Base-by-base conservation (phyloP, 768 basidiomycete genomes). In the Boletales sp. region DNA sequence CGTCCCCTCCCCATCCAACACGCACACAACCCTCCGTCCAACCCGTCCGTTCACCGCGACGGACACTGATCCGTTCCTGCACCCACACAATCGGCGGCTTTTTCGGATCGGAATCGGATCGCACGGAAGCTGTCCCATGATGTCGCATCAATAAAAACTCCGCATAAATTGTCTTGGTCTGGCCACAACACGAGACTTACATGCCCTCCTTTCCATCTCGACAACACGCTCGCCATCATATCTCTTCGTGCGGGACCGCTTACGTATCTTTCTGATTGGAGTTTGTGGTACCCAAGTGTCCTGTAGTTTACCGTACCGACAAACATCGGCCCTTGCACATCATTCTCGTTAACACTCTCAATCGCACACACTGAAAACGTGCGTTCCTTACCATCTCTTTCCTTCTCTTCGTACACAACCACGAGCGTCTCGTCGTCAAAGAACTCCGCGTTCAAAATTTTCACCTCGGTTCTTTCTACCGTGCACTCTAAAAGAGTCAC, bases 381-480 rank as follows among this genome's bases (percentile, higher is more conserved):
- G 49, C 37, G 31, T 41, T 39, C 47, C 81, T 71, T 64, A 85
- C 85, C 77, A 61, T 73, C 63, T 49, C 62, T 66, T 51, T 68
- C 70, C 49, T 71, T 71, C 62, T 68, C 65, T 65, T 77, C 80
- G 70, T 80, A 85, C 52, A 87, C 76, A 54, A 88, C 72, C 57
- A 88, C 75, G 52, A 89, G 63, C 60, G 66, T 72, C 64, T 83
- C 79, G 57, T 88, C 84, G 72, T 91, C 89, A 66, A 92, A 89
- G 70, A 90, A 90, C 48, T 88, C 84, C 38, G 72, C 76, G 59
- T 84, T 84, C 63, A 89, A 63, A 40, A 88, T 57, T 51, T 83
- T 75, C 59, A 83, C 65, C 57, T 73, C 70, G 48, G 55, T 50
- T 33, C 44, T 70, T 53, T 56, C 62, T 66, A 60, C 52, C 37